Conservation (phyloP, 768 basidiomycete genomes). For the Boletus huronensis region DNA sequence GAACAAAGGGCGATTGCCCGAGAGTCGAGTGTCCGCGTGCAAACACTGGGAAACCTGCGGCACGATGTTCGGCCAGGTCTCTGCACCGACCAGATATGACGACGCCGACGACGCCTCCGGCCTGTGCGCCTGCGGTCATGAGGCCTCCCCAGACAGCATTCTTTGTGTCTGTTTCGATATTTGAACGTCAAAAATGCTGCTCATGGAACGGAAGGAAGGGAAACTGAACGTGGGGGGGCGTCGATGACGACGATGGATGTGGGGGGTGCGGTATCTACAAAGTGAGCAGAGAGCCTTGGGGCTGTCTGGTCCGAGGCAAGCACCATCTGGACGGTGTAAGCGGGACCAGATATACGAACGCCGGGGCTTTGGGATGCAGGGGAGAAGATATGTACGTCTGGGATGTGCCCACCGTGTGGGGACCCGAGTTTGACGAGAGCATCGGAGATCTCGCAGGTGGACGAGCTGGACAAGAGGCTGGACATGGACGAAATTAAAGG, state of each 20-base stretch:
- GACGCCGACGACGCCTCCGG: constrained; percentile 66
- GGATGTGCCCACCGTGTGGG: constrained; percentile 73
- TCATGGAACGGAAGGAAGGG: constrained; percentile 10
- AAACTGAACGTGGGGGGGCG: constrained; percentile 60
- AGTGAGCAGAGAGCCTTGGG: constrained; percentile 67
- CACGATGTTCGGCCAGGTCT: constrained; percentile 76
- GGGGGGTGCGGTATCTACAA: constrained; percentile 71
- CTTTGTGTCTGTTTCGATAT: constrained; percentile 51
- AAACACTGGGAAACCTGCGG: constrained; percentile 73
- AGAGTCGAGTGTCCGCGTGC: constrained; percentile 79
- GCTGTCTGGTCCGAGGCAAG: constrained; percentile 50
- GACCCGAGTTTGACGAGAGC: constrained; percentile 78
- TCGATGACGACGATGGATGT: constrained; percentile 71
- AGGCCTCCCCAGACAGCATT: constrained; percentile 92
- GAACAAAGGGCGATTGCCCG: constrained; percentile 81
- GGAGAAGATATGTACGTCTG: constrained; percentile 61
- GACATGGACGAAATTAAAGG: not conserved
- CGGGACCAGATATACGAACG: constrained; percentile 64
- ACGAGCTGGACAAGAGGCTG: constrained; percentile 36
- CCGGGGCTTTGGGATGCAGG: constrained; percentile 23
- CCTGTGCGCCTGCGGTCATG: constrained; percentile 83
- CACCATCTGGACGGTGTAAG: constrained; percentile 88
- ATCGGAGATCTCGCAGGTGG: constrained; percentile 85
- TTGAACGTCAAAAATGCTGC: not conserved
- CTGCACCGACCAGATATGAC: constrained; percentile 84